A percentile compares a stretch with the other conserved stretches of the same genome.
phyloP scores from a whole-genome alignment of 805 yeast species.

The Dipodascopsis tothii region DNA sequence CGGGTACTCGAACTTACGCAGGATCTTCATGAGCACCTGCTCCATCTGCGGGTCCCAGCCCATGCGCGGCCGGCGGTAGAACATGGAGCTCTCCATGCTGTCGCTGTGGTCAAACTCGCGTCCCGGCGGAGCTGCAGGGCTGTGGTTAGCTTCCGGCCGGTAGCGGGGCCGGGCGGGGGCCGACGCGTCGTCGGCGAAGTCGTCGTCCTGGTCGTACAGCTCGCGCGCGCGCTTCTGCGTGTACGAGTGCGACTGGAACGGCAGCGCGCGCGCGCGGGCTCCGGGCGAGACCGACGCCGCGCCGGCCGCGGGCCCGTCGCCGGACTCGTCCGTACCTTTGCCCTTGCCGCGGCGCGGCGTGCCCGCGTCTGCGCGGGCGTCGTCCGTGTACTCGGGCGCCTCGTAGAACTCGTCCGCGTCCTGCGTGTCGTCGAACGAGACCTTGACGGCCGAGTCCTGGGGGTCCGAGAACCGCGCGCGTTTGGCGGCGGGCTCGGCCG shows the following conservation, averaged over 20 bases:
- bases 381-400: not conserved
- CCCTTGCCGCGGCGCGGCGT: not conserved
- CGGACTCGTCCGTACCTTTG: not conserved
- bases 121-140: too few relatives aligned
- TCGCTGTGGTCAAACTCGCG: too few relatives aligned
- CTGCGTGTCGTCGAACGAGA: not conserved
- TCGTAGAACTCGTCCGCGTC: not conserved
- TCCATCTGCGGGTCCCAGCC: too few relatives aligned
- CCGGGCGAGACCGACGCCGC: not conserved
- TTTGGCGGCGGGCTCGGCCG: not conserved
- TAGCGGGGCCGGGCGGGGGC: too few relatives aligned
- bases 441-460: not conserved
- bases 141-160: too few relatives aligned
- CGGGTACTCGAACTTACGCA: too few relatives aligned
- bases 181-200: not conserved
- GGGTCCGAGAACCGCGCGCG: not conserved
- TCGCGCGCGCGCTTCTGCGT: not conserved
- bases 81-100: too few relatives aligned
- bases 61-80: too few relatives aligned
- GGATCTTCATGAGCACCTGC: too few relatives aligned
- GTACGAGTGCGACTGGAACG: not conserved
- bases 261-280: not conserved
- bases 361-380: not conserved
- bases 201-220: not conserved
- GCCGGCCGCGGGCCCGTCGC: not conserved